Percentiles rank a stretch among this genome's conserved stretches.
Evolutionary conservation across 2,329 filamentous ascomycete species (phyloP).

Genomic region (Verticillium longisporum): DNA sequence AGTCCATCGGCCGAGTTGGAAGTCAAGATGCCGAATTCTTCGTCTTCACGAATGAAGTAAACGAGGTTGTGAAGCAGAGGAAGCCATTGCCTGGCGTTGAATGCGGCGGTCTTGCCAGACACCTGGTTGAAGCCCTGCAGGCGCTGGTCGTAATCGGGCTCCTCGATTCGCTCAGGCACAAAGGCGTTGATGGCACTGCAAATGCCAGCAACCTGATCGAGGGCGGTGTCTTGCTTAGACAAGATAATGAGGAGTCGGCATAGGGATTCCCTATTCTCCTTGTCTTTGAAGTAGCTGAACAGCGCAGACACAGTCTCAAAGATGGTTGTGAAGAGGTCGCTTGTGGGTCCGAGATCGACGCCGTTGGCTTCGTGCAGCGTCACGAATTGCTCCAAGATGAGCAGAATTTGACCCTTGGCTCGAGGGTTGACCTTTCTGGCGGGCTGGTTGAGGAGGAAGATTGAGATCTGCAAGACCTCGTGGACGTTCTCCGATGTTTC

Average conservation of each 20-base stretch:
- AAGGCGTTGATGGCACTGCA: slow-evolving; percentile 80
- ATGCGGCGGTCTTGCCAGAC: slow-evolving; percentile 50
- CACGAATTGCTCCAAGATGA: slow-evolving; percentile 76
- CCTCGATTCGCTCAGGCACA: slow-evolving; percentile 64
- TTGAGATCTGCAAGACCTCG: slow-evolving; percentile 73
- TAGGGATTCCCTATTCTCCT: slow-evolving; percentile 65
- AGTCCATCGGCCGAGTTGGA: slow-evolving; percentile 76
- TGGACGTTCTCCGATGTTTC: slow-evolving; percentile 61
- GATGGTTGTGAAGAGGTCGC: slow-evolving; percentile 50
- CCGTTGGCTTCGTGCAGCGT: slow-evolving; percentile 52
- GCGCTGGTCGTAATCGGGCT: slow-evolving; percentile 81
- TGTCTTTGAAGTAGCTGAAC: slow-evolving; percentile 87
- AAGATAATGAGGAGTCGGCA: slow-evolving; percentile 68
- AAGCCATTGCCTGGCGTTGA: slow-evolving; percentile 72
- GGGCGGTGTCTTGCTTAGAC: slow-evolving; percentile 52
- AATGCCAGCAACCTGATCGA: slow-evolving; percentile 59
- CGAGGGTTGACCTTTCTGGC: slow-evolving; percentile 73
- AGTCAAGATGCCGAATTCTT: slow-evolving; percentile 78
- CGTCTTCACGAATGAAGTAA: slow-evolving; percentile 77
- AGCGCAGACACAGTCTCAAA: slow-evolving; percentile 72
- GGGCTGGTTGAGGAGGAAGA: slow-evolving; percentile 80
- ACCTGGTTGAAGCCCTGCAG: slow-evolving; percentile 70
- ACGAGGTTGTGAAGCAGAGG: slow-evolving; percentile 85
- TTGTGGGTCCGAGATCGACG: slow-evolving; percentile 8
- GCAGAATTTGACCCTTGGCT: slow-evolving; percentile 73